Evolutionary conservation across 192 early-diverging fungal genomes (phyloP).

Genomic region (Coemansia sp.): DNA sequence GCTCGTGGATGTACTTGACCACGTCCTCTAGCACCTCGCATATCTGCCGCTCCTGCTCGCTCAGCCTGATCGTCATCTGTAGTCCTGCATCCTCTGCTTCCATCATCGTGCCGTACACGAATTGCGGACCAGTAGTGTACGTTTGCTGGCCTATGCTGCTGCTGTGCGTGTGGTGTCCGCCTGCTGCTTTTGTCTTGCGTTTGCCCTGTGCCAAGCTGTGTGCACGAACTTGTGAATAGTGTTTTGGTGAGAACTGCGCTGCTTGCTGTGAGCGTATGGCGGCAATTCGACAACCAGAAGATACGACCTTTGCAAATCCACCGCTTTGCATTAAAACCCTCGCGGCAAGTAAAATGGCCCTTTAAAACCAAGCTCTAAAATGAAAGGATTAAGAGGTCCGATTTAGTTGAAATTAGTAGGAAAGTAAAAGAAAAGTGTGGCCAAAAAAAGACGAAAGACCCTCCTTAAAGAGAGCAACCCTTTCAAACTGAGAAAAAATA

Average conservation of each 20-base stretch:
- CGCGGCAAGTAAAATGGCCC: neutral
- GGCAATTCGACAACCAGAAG: neutral
- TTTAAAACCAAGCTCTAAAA: too few relatives aligned
- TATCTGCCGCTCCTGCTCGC: slow-evolving; percentile 66
- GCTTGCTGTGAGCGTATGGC: neutral
- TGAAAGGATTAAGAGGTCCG: too few relatives aligned
- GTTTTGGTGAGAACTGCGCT: neutral
- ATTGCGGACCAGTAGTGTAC: neutral
- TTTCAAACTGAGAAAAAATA: too few relatives aligned
- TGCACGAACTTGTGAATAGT: neutral
- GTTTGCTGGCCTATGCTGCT: neutral
- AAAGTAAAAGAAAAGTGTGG: too few relatives aligned
- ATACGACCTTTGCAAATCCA: neutral
- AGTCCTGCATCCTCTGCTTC: neutral
- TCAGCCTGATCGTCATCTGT: slow-evolving; percentile 57
- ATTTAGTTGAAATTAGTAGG: too few relatives aligned
- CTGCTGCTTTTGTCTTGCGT: neutral
- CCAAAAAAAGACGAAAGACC: too few relatives aligned
- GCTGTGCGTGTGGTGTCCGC: neutral
- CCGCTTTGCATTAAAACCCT: neutral
- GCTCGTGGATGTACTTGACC: slow-evolving; percentile 57
- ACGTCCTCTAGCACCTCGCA: slow-evolving; percentile 68
- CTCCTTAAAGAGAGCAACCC: too few relatives aligned
- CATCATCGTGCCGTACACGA: neutral
- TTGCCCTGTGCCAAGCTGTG: neutral